Evolutionary conservation across 768 basidiomycete genomes (phyloP).

Genomic region (Calocybe cyanea): DNA sequence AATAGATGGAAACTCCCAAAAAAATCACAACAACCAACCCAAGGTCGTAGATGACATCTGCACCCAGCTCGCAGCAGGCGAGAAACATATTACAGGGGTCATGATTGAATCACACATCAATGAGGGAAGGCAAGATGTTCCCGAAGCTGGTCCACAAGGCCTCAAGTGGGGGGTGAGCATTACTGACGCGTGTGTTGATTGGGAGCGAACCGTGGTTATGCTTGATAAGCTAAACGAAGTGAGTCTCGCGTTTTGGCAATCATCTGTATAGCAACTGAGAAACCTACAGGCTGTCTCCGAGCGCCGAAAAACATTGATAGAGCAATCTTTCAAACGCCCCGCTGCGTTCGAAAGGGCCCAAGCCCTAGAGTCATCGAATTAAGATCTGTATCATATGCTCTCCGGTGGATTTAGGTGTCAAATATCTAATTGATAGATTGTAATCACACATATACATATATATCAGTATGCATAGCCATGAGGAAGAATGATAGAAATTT

Average conservation of each 20-base stretch:
- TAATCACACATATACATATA: slow-evolving; percentile 1
- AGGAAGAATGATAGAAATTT: not conserved
- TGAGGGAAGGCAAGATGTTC: slow-evolving; percentile 88
- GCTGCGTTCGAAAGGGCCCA: slow-evolving; percentile 30
- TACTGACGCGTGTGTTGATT: slow-evolving; percentile 90
- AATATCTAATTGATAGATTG: not conserved
- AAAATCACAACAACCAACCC: slow-evolving; percentile 92
- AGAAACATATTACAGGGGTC: slow-evolving; percentile 80
- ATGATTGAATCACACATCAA: slow-evolving; percentile 98
- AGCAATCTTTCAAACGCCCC: slow-evolving; percentile 32
- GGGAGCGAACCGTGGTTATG: slow-evolving; percentile 75
- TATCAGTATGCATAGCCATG: slow-evolving; percentile 4
- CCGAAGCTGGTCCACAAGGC: slow-evolving; percentile 57
- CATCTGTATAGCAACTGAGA: not conserved
- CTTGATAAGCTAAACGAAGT: slow-evolving; percentile 65
- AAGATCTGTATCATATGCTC: not conserved
- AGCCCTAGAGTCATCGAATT: slow-evolving; percentile 7
- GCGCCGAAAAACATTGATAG: slow-evolving; percentile 39
- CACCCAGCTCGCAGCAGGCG: slow-evolving; percentile 68
- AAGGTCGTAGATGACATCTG: slow-evolving; percentile 71
- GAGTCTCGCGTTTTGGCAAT: slow-evolving; percentile 6
- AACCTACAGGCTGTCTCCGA: slow-evolving; percentile 39
- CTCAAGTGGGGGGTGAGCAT: slow-evolving; percentile 84
- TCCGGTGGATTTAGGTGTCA: slow-evolving; percentile 3
- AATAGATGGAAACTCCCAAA: slow-evolving; percentile 90